These are phyloP conservation scores for Penstemon newberryi DNA, from an alignment of 257 asterid species.

Conservation along the genomic window DNA sequence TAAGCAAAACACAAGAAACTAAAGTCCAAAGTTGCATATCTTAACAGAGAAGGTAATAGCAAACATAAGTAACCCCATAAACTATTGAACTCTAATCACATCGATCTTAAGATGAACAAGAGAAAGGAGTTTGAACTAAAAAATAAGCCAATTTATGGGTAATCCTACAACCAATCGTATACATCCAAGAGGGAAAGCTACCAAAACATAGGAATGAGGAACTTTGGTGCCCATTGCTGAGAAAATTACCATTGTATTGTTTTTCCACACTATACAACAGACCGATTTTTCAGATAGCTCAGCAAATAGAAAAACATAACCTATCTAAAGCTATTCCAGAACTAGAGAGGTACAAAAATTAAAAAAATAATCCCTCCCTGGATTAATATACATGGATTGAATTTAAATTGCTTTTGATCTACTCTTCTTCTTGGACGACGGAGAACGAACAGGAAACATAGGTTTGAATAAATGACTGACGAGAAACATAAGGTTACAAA, in stretches of 20 bases:
- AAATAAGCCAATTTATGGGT: constrained; percentile 8
- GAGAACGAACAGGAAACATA: constrained; percentile 58
- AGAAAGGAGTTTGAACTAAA: constrained; percentile 20
- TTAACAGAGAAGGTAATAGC: constrained; percentile 9
- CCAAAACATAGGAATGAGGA: constrained; percentile 22
- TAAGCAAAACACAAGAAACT: constrained; percentile 22
- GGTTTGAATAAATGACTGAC: constrained; percentile 57
- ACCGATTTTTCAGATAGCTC: constrained; percentile 23
- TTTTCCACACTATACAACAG: constrained; percentile 32
- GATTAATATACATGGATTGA: constrained; percentile 40
- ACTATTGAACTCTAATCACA: constrained; percentile 23
- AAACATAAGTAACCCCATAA: constrained; percentile 17
- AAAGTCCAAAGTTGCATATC: constrained; percentile 8
- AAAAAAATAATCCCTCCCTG: constrained; percentile 28
- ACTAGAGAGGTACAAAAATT: constrained; percentile 33
- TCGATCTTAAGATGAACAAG: constrained; percentile 7
- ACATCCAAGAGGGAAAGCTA: constrained; percentile 26
- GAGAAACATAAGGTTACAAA: constrained; percentile 60
- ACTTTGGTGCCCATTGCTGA: constrained; percentile 29
- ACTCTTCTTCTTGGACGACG: constrained; percentile 66
- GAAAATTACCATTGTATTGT: constrained; percentile 29
- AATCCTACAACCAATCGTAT: constrained; percentile 25
- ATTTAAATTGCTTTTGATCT: constrained; percentile 46
- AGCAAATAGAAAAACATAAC: constrained; percentile 29
- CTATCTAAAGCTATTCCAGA: constrained; percentile 33